Evolutionary conservation across 768 basidiomycete species (phyloP), one percentile per base, ranked within the genome.

Genomic region (Austroboletus eburneus): DNA sequence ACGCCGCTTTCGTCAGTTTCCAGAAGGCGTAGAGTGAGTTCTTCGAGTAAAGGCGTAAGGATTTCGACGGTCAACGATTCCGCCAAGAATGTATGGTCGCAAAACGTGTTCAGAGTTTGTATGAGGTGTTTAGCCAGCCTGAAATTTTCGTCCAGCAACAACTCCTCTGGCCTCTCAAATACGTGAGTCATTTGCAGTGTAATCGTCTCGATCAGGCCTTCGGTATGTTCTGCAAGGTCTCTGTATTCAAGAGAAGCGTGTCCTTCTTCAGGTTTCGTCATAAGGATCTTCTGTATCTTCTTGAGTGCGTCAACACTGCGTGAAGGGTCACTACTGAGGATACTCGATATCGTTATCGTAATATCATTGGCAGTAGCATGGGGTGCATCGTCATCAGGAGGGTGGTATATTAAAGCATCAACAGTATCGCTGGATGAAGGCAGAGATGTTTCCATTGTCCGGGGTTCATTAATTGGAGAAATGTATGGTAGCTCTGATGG

Each of bases 81-180:
- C 10, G 92, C 90, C 39, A 99, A 76, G 51, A 89, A 78, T 6
- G 82, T 68, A 62, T 94, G 91, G 59, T 97, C 93, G 58, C 93
- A 95, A 64, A 97, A 92, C 21, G 88, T 87, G 57, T 94, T 93
- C 23, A 97, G 78, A 0, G 94, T 94, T 66, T 97, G 94, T 52
- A 98, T 95, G 43, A 98, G 79, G 66, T 98, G 96, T 67, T 99
- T 99, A 39, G 94, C 91, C 9, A 99, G 74, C 33, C 96, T 80
- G 70, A 96, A 93, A 58, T 91, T 91, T 52, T 87, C 84, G 16
- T 85, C 82, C 13, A 79, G 70, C 20, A 81, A 66, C 32, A 94
- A 70, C 43, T 89, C 82, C 23, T 87, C 81, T 2, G 83, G 83
- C 39, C 80, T 78, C 42, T 92, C 89, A 61, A 97, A 98, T 17